Evolutionary conservation across 805 yeast genomes (phyloP), one percentile per base, ranked within the genome.

Genomic region (Yueomyces sp.): DNA sequence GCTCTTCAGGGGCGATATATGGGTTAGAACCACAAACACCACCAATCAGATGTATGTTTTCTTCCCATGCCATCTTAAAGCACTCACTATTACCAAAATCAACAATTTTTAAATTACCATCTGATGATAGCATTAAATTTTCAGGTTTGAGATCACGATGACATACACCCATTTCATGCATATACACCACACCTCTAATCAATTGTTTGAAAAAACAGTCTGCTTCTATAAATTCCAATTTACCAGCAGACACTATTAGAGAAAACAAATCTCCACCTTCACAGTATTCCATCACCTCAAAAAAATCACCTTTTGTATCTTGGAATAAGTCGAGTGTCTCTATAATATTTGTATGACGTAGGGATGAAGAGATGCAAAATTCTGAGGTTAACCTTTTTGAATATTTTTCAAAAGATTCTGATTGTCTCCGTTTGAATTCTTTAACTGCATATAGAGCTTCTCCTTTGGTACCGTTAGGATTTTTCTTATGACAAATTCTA

Each of bases 81-180:
- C 94, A 81, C 56, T 82, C 90, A 29, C 83, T 77, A 56, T 80
- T 81, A 36, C 96, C 96, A 54, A 87, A 87, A 66, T 86, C 96
- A 2, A 94, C 81, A 46, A 86, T 82, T 58, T 86, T 86, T 44
- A 87, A 60, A 12, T 70, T 67, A 39, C 95, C 95, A 47, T 72
- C 71, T 36, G 77, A 75, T 0, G 92, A 82, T 37, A 86, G 63
- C 49, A 90, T 62, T 41, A 90, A 81, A 56, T 90, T 90, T 54
- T 90, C 98, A 0, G 98, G 98, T 61, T 90, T 90, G 54, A 90
- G 67, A 63, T 90, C 98, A 49, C 98, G 72, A 61, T 90, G 98
- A 37, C 88, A 82, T 11, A 90, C 87, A 3, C 96, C 96, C 59
- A 79, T 82, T 45, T 76, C 76, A 60, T 92, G 97, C 73, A 90